phyloP scores from a whole-genome alignment of 257 asterid species.

The Nicotiana paniculata region DNA sequence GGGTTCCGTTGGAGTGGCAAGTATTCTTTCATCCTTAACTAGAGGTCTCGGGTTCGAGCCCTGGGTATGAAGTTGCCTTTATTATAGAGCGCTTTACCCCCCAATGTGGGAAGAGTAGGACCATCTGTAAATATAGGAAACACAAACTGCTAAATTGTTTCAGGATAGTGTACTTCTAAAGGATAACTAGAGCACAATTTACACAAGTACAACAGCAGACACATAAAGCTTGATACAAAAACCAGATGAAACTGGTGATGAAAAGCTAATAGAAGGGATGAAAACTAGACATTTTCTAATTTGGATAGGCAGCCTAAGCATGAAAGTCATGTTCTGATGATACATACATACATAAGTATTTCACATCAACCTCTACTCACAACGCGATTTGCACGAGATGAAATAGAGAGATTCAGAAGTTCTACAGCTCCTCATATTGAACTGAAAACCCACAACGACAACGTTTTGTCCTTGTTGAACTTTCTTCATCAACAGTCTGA shows the following conservation, averaged over 20 bases:
- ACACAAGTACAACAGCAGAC: neutral
- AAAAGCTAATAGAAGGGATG: neutral
- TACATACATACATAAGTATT: neutral
- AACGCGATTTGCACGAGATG: neutral
- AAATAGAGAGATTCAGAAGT: neutral
- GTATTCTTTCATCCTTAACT: too few relatives aligned
- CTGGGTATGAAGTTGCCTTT: too few relatives aligned
- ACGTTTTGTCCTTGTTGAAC: conserved; percentile 37
- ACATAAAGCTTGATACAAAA: neutral
- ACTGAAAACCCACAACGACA: conserved; percentile 80
- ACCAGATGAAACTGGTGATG: neutral
- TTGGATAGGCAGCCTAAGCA: neutral
- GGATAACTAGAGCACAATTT: neutral
- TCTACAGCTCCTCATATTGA: conserved; percentile 65
- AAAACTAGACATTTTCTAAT: too few relatives aligned
- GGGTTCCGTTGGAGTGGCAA: too few relatives aligned
- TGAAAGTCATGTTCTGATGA: neutral
- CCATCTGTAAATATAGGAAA: neutral
- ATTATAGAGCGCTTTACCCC: too few relatives aligned
- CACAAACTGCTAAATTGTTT: neutral
- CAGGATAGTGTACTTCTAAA: neutral
- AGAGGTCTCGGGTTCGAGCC: too few relatives aligned
- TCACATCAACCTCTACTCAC: neutral
- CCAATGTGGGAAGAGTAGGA: neutral
- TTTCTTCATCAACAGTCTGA: conserved; percentile 37